phyloP scores from a whole-genome alignment of 768 basidiomycete species.

The Phaffia tasmanica region DNA sequence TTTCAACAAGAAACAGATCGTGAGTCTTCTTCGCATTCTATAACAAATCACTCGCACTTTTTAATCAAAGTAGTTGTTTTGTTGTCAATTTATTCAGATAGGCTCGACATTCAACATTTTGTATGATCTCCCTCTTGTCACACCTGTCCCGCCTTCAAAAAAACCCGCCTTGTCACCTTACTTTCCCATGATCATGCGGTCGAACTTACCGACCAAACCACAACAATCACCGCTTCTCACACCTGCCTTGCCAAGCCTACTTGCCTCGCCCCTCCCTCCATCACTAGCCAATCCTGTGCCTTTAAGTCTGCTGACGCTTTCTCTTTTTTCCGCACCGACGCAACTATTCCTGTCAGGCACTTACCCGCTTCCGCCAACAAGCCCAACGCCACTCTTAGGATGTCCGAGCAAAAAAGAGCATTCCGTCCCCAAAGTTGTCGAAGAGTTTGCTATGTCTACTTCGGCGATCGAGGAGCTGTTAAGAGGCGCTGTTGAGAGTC shows the following conservation, averaged over 20 bases:
- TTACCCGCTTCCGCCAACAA: conserved; percentile 10
- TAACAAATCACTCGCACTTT: neutral
- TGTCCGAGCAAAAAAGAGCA: neutral
- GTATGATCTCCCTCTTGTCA: conserved; percentile 6
- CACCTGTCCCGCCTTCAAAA: neutral
- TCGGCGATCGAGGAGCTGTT: conserved; percentile 15
- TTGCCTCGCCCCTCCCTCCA: neutral
- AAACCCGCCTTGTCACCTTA: too few species aligned
- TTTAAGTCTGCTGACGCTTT: neutral
- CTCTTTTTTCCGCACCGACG: neutral
- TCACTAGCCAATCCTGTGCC: neutral
- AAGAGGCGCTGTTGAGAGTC: neutral
- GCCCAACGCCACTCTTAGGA: neutral
- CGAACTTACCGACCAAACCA: neutral
- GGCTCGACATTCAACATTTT: conserved; percentile 9
- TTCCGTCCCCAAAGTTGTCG: neutral
- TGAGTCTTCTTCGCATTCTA: neutral
- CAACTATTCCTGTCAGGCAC: conserved; percentile 14
- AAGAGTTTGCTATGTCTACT: neutral
- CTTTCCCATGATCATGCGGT: too few species aligned
- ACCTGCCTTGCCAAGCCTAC: neutral
- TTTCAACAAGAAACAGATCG: too few species aligned
- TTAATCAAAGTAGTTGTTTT: too few species aligned
- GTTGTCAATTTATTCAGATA: neutral
- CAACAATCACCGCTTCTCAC: neutral